phyloP scores from a whole-genome alignment of 2,329 filamentous ascomycete species.

The Trichocomaceae sp. region DNA sequence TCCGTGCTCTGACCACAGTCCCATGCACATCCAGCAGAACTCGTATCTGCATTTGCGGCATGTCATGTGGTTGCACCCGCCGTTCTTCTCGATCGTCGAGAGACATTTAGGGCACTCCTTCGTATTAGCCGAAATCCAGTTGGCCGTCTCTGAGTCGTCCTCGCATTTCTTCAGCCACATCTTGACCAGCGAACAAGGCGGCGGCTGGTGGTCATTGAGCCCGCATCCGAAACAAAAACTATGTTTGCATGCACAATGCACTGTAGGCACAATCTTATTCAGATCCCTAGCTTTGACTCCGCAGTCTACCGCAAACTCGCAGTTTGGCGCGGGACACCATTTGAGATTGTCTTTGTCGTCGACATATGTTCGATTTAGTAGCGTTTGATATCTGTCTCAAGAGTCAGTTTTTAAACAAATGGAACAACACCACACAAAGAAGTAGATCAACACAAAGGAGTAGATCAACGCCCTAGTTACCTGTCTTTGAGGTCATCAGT shows the following conservation, averaged over 20 bases:
- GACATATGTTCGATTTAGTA: conserved; percentile 90
- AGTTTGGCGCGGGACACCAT: conserved; percentile 98
- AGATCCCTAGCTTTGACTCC: conserved; percentile 81
- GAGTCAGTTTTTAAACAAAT: background rate
- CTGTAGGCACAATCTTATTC: conserved; percentile 77
- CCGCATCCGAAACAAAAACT: conserved; percentile 95
- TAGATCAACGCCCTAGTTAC: conserved; percentile 30
- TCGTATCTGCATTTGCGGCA: conserved; percentile 93
- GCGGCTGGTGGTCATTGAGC: conserved; percentile 82
- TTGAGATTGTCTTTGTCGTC: conserved; percentile 94
- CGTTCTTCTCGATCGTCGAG: conserved; percentile 98
- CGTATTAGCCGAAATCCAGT: conserved; percentile 98
- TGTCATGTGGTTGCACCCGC: conserved; percentile 97
- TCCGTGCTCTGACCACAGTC: conserved; percentile 94
- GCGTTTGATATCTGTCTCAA: conserved; percentile 62
- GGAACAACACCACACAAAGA: conserved; percentile 1
- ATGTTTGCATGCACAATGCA: conserved; percentile 75
- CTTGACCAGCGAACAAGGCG: conserved; percentile 85
- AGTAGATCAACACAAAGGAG: background rate
- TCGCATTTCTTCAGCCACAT: conserved; percentile 97
- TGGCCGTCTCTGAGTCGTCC: conserved; percentile 95
- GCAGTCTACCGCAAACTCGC: conserved; percentile 86
- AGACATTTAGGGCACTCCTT: conserved; percentile 96
- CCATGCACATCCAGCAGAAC: conserved; percentile 99
- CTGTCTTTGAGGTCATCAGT: conserved; percentile 51